phyloP scores from a whole-genome alignment of 2,329 filamentous ascomycete genomes.

The Tolypocladium endophyticum region DNA sequence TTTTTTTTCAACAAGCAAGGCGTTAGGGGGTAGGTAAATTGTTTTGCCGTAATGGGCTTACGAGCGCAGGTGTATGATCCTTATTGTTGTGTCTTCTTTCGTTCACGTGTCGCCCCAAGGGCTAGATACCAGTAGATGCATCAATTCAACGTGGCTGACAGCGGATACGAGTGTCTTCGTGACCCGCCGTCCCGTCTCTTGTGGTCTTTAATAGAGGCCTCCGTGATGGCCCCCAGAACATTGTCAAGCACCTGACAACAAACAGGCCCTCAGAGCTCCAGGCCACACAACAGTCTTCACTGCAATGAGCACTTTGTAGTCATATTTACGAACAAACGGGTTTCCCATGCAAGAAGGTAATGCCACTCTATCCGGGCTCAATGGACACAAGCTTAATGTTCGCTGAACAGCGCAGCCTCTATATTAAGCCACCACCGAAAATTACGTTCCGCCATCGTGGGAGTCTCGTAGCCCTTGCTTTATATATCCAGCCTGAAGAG shows the following conservation, averaged over 20 bases:
- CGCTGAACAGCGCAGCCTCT: neutral
- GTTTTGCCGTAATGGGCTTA: neutral
- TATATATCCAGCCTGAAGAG: neutral
- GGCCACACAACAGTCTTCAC: neutral
- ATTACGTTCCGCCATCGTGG: neutral
- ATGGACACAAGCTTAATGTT: neutral
- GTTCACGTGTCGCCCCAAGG: neutral
- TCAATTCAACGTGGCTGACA: neutral
- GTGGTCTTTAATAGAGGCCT: neutral
- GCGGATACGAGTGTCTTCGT: neutral
- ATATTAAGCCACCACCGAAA: neutral
- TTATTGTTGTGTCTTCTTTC: neutral
- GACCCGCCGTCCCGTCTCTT: neutral
- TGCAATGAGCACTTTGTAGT: neutral
- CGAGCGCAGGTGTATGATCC: neutral
- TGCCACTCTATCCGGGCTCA: neutral
- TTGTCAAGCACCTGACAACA: too few relatives aligned
- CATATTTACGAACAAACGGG: neutral
- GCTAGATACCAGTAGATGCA: neutral
- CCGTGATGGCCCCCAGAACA: neutral
- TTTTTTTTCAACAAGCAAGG: too few relatives aligned
- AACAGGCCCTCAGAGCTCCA: too few relatives aligned
- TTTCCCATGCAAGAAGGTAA: neutral
- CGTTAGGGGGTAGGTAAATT: slow-evolving; percentile 16
- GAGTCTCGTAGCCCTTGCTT: neutral